A percentile compares a stretch with the other conserved stretches of the same genome.
Evolutionary conservation across 2,329 filamentous ascomycete genomes (phyloP).

Genomic region (Plenodomus lindquistii): DNA sequence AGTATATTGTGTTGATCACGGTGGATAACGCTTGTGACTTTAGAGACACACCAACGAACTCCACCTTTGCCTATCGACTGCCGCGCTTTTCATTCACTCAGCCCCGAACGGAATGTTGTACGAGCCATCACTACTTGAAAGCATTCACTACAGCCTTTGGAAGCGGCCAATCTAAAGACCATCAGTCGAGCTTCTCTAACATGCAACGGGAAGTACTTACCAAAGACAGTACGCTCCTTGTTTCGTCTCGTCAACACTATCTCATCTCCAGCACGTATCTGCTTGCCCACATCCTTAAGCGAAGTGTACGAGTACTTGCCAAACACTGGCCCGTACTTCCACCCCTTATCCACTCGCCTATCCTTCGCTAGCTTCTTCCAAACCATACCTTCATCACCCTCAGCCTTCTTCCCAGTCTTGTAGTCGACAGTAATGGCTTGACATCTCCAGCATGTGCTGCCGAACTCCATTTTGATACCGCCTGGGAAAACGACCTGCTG

Average conservation of each 20-base stretch:
- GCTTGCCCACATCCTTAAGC: constrained; percentile 4
- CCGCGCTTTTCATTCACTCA: too few relatives aligned
- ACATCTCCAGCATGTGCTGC: constrained; percentile 67
- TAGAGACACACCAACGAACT: too few relatives aligned
- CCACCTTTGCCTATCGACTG: too few relatives aligned
- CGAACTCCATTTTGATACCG: constrained; percentile 29
- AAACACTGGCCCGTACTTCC: constrained; percentile 71
- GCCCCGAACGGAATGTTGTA: too few relatives aligned
- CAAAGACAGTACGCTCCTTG: constrained; percentile 8
- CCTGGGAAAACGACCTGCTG: constrained; percentile 57
- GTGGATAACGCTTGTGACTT: too few relatives aligned
- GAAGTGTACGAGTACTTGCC: constrained; percentile 46
- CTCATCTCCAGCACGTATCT: constrained; percentile 7
- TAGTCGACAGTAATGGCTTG: constrained; percentile 74
- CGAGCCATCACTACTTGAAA: constrained; percentile 4
- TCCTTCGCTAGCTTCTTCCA: constrained; percentile 73
- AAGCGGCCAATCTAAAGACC: constrained; percentile 1
- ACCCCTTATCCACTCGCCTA: constrained; percentile 68
- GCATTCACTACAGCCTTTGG: constrained; percentile 1
- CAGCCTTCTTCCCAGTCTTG: constrained; percentile 61
- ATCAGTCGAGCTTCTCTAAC: too few relatives aligned
- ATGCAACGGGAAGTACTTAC: neutral
- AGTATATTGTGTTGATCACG: too few relatives aligned
- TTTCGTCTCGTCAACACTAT: constrained; percentile 5
- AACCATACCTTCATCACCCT: constrained; percentile 62